Evolutionary conservation across 805 yeast species (phyloP), one percentile per base, ranked within the genome.

Genomic region (Zygosaccharomyces lentus): DNA sequence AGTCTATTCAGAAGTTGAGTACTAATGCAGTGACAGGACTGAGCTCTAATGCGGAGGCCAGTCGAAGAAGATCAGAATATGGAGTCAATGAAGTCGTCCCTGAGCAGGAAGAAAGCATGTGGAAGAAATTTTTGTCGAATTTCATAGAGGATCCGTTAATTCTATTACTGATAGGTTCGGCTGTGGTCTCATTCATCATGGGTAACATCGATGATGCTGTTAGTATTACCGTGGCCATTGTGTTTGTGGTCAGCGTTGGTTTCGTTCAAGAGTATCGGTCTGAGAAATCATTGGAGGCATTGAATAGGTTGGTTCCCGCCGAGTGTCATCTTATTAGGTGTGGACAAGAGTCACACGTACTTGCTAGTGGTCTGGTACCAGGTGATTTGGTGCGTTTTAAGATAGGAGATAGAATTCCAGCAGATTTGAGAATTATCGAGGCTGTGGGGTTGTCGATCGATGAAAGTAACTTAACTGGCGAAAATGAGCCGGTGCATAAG

Each of bases 161-260:
- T 54, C 71, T 93, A 55, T 71, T 93, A 48, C 74, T 93, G 57
- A 86, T 90, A 34, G 97, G 93, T 0, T 88, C 97, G 0, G 97
- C 99, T 0, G 77, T 76, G 2, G 74, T 93, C 29, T 82, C 95
- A 51, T 86, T 91, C 55, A 66, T 87, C 57, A 87, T 93, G 95
- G 96, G 96, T n/a, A 93, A 93, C 67, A 80, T 81, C 26, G 97
- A 93, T 63, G 99, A 93, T 65, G 96, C 98, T 2, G 71, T 93
- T n/a, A 82, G 93, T 54, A 93, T 93, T 56, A 83, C 97, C 0
- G 72, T 90, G 52, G 99, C 99, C 3, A 87, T 93, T 41, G 57
- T 87, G 36, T 90, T 93, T 55, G 99, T 93, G 26, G 97, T 93
- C 9, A 80, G 93, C 1, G 99, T 93, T 30, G 99, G 99, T 0